Evolutionary conservation across 2,329 filamentous ascomycete genomes (phyloP), one percentile per base, ranked within the genome.

Genomic region (Aspergillus uvarum): DNA sequence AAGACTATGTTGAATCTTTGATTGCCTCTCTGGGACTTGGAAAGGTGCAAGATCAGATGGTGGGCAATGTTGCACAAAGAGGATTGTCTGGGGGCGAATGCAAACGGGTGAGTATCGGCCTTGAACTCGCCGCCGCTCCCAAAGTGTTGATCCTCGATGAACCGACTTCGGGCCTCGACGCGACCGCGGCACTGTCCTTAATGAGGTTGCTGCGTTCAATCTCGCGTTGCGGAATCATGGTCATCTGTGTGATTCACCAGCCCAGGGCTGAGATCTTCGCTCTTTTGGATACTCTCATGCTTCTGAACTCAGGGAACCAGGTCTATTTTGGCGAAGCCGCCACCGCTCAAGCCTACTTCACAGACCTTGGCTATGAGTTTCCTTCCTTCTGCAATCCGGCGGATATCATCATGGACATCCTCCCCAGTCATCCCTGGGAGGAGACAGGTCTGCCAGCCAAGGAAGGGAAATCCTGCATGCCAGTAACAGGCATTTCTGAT

Each of bases 401-500:
- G 8, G 85, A 87, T 62, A 76, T 83, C 1, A 78, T 87, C 24
- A 85, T 85, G n/a, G 85, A 87, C 56, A 86, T 87, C 63, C 82
- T 87, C 65, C 84, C 31, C 70, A 64, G 77, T 77, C 32, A 51
- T n/a, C 14, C 31, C 8, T 35, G 32, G 32, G 32, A 24, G 10
- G 16, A 42, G 6, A 29, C 51, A 19, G 3, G 7, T 10, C n/a
- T 35, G n/a, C 31, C 32, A 35, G 32, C 32, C 14, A 16, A 11
- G 32, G 32, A 35, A 35, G 32, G 11, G 11, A 35, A 35, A 16
- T 35, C 32, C 10, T 35, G 32, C 32, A 35, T 16, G 11, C 32
- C 32, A 35, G 32, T 35, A 12, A 16, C 32, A 35, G 32, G 14
- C 32, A 35, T 16, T 12, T 35, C 11, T 16, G 14, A 35, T 12